A percentile compares a stretch with the other conserved stretches of the same genome.
These are phyloP conservation scores for Blumeriella jaapii DNA, from an alignment of 2,329 filamentous ascomycete genomes.

Conservation along the genomic window DNA sequence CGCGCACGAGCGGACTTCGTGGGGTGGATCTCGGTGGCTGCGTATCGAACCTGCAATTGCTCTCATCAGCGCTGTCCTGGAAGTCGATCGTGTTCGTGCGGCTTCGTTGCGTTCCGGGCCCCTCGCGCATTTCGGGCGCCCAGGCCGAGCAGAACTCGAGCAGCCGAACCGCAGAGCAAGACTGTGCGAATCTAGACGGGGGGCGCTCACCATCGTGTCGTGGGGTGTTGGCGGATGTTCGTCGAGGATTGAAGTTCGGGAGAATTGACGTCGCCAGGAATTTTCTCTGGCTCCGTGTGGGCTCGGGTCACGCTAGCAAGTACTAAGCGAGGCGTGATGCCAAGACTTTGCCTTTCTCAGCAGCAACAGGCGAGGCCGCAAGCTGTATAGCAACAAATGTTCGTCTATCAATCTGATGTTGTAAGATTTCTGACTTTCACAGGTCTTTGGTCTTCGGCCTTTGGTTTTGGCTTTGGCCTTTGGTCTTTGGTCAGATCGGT, in stretches of 20 bases:
- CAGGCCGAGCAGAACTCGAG: background rate
- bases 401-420: too few relatives aligned
- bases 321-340: too few relatives aligned
- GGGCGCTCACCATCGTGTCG: constrained; percentile 12
- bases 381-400: too few relatives aligned
- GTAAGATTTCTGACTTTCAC: too few relatives aligned
- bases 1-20: constrained; percentile 94
- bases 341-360: too few relatives aligned
- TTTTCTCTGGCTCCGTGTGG: too few relatives aligned
- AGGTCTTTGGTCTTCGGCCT: too few relatives aligned
- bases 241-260: background rate
- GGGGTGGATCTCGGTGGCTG: constrained; percentile 74
- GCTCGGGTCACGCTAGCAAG: too few relatives aligned
- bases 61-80: constrained; percentile 1
- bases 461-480: too few relatives aligned
- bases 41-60: constrained; percentile 76
- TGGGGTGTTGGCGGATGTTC: constrained; percentile 2
- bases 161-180: background rate
- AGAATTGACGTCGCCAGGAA: background rate
- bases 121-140: background rate
- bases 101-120: background rate
- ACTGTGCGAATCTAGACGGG: background rate
- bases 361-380: too few relatives aligned
- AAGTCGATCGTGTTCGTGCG: background rate
- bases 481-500: too few relatives aligned